Evolutionary conservation across 305 asterid species (phyloP).

Genomic region (Solanum chacoense): DNA sequence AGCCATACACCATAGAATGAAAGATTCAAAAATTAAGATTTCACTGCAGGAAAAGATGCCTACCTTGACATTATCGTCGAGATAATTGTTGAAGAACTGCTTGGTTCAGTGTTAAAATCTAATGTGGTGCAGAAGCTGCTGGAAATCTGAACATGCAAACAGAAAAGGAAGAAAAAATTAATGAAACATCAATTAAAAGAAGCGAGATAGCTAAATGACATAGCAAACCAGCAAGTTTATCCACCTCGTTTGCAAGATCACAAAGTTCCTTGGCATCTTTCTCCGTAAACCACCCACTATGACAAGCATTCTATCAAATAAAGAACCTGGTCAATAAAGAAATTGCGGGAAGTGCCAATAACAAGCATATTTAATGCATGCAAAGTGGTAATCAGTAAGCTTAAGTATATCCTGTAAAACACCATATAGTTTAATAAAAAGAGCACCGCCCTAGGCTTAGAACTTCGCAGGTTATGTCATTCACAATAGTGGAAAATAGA

Average conservation of each 20-base stretch:
- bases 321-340: slow-evolving; percentile 7
- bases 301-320: slow-evolving; percentile 70
- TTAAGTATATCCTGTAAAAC: neutral
- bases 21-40: neutral
- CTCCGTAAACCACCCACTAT: slow-evolving; percentile 66
- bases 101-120: slow-evolving; percentile 36
- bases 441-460: neutral
- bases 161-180: neutral
- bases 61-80: slow-evolving; percentile 74
- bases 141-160: slow-evolving; percentile 34
- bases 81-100: slow-evolving; percentile 30
- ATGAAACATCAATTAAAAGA: neutral
- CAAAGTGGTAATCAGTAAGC: slow-evolving; percentile 4
- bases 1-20: neutral
- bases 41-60: neutral
- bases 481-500: neutral
- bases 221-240: neutral
- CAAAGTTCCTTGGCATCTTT: slow-evolving; percentile 57
- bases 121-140: slow-evolving; percentile 36
- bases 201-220: neutral
- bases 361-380: neutral
- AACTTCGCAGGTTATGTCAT: neutral
- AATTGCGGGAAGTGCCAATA: neutral
- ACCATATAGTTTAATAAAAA: neutral
- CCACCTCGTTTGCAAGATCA: slow-evolving; percentile 52